Conservation (phyloP, 225 moss, liverwort and hornwort species). For the Ulota crispa region DNA sequence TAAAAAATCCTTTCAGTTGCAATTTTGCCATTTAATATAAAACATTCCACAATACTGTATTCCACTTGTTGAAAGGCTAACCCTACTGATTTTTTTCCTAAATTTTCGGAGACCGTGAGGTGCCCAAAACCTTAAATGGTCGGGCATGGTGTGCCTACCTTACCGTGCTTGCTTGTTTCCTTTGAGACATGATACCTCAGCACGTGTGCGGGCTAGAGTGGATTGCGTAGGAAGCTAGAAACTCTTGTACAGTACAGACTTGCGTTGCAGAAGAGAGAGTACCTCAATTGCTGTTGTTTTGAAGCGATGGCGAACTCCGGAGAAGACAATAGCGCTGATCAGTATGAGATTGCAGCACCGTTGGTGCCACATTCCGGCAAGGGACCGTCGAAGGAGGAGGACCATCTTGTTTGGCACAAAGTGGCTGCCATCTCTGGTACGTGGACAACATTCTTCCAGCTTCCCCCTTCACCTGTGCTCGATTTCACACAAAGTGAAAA, state of each 20-base stretch:
- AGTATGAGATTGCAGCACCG: conserved; percentile 24
- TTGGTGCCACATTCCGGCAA: conserved; percentile 20
- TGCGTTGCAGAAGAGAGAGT: background rate
- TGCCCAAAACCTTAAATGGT: no score
- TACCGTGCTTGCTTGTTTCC: background rate
- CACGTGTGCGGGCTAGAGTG: background rate
- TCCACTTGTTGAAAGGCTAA: no score
- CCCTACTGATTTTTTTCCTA: no score
- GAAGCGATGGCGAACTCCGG: conserved; percentile 28
- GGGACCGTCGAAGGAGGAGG: conserved; percentile 13
- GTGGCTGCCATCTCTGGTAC: conserved; percentile 57
- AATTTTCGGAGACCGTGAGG: no score
- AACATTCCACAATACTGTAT: no score
- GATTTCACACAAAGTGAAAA: background rate
- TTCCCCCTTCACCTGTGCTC: background rate
- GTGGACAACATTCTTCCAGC: background rate
- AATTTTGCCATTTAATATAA: no score
- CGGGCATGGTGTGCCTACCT: no score
- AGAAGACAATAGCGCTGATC: conserved; percentile 9
- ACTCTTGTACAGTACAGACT: no score
- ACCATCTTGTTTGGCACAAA: conserved; percentile 45
- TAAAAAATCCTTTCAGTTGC: no score
- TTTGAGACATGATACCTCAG: background rate
- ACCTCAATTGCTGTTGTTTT: background rate
- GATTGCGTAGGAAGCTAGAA: background rate